phyloP scores from a whole-genome alignment of 106 monocot genomes.

The Amphibolis antarctica region DNA sequence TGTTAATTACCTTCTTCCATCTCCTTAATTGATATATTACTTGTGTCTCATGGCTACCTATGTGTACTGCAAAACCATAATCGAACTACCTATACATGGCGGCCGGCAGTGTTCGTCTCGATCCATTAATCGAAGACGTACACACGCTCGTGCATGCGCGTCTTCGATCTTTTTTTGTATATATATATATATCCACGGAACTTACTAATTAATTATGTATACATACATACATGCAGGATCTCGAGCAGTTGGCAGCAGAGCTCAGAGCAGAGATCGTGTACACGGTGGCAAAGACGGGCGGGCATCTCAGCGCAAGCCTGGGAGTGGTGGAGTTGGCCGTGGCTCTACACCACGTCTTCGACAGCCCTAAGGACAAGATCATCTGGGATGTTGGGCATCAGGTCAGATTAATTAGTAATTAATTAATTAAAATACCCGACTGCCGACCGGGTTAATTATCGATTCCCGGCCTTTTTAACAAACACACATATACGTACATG shows the following conservation, averaged over 20 bases:
- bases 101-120: no score
- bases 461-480: no score
- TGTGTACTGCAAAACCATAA: not conserved
- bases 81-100: not conserved
- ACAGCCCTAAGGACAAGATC: constrained; percentile 75
- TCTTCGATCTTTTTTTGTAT: no score
- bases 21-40: no score
- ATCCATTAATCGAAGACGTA: no score
- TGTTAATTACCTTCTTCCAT: no score
- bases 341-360: constrained; percentile 80
- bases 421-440: no score
- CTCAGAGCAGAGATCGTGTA: constrained; percentile 62
- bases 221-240: constrained; percentile 46
- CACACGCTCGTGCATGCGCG: no score
- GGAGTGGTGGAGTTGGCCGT: constrained; percentile 82
- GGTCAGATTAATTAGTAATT: constrained; percentile 26
- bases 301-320: constrained; percentile 68
- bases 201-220: no score
- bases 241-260: constrained; percentile 70
- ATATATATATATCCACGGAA: no score
- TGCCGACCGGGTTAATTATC: no score
- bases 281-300: constrained; percentile 59
- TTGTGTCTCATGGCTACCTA: not conserved
- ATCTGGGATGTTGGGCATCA: constrained; percentile 96
- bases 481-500: no score